Evolutionary conservation across 345 rosid species (phyloP).

Genomic region (Eucalyptus microcorys): DNA sequence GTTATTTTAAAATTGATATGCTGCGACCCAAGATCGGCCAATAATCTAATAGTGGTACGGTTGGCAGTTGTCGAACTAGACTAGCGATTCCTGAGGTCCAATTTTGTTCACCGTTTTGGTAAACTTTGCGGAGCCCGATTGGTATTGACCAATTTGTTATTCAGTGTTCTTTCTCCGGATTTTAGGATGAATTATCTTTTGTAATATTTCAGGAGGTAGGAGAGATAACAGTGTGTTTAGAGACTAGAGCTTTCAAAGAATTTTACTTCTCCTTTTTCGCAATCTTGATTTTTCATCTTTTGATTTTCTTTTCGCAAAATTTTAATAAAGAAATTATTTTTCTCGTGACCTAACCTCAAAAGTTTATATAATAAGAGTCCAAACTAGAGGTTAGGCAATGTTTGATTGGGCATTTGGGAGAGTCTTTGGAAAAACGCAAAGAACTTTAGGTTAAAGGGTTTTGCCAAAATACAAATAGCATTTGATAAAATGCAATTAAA

Average conservation of each 20-base stretch:
- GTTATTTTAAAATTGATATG: not conserved
- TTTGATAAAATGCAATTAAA: not conserved
- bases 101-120: not conserved
- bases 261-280: not conserved
- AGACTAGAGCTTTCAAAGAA: not conserved
- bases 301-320: accelerated
- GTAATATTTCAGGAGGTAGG: not conserved
- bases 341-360: not conserved
- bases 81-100: not conserved
- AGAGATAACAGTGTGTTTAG: not conserved
- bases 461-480: accelerated
- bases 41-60: not conserved
- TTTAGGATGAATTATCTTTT: not conserved
- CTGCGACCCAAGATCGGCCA: not conserved
- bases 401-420: not conserved
- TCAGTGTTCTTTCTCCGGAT: not conserved
- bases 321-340: not conserved
- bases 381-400: not conserved
- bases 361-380: not conserved
- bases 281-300: not conserved
- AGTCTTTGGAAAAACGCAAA: accelerated
- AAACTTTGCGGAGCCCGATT: not conserved
- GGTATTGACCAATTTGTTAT: not conserved
- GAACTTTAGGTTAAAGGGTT: not conserved
- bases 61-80: not conserved